Percentiles rank a stretch among this genome's conserved stretches.
Conservation (phyloP, 2,329 filamentous ascomycete species). For the Ceratocystis diversiconidia region DNA sequence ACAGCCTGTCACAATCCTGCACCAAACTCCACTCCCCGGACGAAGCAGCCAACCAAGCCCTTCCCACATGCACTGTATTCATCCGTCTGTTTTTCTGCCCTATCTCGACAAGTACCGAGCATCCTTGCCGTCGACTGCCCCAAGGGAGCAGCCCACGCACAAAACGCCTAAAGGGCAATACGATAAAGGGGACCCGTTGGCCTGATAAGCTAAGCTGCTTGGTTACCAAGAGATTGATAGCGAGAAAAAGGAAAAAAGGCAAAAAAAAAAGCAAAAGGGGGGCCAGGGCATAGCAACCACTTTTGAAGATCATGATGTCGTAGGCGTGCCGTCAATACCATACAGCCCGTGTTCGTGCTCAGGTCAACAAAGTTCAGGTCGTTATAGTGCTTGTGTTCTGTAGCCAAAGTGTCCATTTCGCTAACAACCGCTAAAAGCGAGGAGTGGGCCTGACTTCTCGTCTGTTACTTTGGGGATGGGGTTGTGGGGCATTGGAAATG, state of each 20-base stretch:
- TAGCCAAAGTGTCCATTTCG: neutral
- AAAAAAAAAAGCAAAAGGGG: no score
- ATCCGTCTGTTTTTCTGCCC: slow-evolving; percentile 1
- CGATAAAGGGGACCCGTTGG: neutral
- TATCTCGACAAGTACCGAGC: slow-evolving; percentile 4
- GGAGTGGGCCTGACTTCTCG: no score
- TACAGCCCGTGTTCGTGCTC: neutral
- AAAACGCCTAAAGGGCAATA: neutral
- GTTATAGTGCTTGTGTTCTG: slow-evolving; percentile 6
- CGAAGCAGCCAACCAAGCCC: neutral
- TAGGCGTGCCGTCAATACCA: neutral
- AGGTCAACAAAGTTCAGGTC: neutral
- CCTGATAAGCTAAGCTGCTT: neutral
- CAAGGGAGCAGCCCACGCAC: neutral
- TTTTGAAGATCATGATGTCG: neutral
- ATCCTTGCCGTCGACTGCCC: neutral
- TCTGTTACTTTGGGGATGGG: no score
- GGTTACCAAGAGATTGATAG: neutral
- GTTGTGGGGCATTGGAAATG: no score
- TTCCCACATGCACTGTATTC: slow-evolving; percentile 1
- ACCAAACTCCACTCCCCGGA: no score
- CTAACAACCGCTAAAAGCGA: neutral
- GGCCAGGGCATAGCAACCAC: neutral
- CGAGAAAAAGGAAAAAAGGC: neutral
- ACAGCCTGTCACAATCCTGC: neutral